A percentile compares a stretch with the other conserved stretches of the same genome.
Evolutionary conservation across 177 flowering plant species (phyloP).

Genomic region (Tripterygium wilfordii): DNA sequence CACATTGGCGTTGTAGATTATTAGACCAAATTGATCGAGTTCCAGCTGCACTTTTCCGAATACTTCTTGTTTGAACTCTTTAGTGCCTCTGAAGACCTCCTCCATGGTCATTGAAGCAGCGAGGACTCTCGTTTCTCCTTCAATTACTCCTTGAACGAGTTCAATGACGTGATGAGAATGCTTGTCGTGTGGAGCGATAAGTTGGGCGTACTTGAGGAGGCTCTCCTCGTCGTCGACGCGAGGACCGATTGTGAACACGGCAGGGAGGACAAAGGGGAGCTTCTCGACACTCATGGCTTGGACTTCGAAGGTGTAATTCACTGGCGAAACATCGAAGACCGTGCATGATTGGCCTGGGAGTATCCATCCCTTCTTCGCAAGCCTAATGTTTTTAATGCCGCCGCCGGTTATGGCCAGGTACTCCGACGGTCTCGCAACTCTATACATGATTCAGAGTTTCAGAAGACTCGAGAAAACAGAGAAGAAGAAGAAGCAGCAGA

Average conservation of each 20-base stretch:
- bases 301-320: constrained; percentile 31
- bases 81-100: constrained; percentile 25
- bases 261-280: constrained; percentile 31
- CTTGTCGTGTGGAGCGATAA: constrained; percentile 23
- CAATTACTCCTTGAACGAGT: constrained; percentile 30
- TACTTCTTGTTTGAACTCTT: constrained; percentile 25
- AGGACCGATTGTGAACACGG: constrained; percentile 33
- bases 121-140: constrained; percentile 30
- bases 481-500: too few relatives aligned
- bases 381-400: constrained; percentile 18
- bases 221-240: constrained; percentile 14
- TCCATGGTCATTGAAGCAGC: constrained; percentile 38
- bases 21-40: constrained; percentile 25
- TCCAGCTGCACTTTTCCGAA: constrained; percentile 31
- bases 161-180: constrained; percentile 25
- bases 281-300: constrained; percentile 35
- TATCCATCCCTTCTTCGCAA: constrained; percentile 21
- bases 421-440: constrained; percentile 22
- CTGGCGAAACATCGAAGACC: constrained; percentile 23
- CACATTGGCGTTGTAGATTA: constrained; percentile 28
- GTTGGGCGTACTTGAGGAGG: constrained; percentile 22
- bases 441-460: constrained; percentile 9
- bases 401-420: constrained; percentile 23
- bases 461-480: too few relatives aligned
- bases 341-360: constrained; percentile 18